These are phyloP conservation scores for Domatiomyces catenatus DNA, from an alignment of 2,329 filamentous ascomycete species.

Conservation along the genomic window DNA sequence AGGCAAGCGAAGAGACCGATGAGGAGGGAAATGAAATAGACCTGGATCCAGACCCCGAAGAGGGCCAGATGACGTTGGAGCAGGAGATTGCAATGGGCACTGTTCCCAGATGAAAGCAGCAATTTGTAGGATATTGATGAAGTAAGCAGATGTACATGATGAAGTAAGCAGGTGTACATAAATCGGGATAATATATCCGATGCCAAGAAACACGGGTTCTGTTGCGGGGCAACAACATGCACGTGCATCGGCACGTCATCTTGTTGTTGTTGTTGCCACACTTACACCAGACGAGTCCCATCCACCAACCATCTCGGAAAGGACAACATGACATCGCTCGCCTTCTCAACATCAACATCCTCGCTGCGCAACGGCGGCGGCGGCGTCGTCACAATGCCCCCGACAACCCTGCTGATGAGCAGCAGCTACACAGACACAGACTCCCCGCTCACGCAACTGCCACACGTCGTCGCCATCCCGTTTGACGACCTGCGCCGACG, in stretches of 20 bases:
- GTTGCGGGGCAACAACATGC: no score
- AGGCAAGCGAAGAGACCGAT: conserved; percentile 8
- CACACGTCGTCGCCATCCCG: conserved; percentile 83
- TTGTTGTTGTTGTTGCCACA: no score
- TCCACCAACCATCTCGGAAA: background rate
- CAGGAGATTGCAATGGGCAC: background rate
- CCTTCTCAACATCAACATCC: conserved; percentile 14
- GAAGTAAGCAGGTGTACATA: no score
- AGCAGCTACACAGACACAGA: conserved; percentile 14
- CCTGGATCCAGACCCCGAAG: background rate
- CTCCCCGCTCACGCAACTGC: conserved; percentile 36
- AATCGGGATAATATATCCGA: no score
- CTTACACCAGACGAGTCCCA: no score
- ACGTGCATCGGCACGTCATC: no score
- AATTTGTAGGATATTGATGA: no score
- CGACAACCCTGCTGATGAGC: background rate
- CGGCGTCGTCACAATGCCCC: no score
- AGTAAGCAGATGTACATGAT: no score
- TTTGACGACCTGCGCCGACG: conserved; percentile 90
- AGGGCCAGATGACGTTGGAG: background rate
- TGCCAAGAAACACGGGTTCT: no score
- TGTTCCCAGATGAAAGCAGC: background rate
- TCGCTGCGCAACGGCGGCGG: conserved; percentile 12
- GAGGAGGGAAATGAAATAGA: conserved; percentile 1
- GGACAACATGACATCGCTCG: conserved; percentile 7